Evolutionary conservation across 2,329 filamentous ascomycete genomes (phyloP).

Genomic region (Apiospora pterosperma): DNA sequence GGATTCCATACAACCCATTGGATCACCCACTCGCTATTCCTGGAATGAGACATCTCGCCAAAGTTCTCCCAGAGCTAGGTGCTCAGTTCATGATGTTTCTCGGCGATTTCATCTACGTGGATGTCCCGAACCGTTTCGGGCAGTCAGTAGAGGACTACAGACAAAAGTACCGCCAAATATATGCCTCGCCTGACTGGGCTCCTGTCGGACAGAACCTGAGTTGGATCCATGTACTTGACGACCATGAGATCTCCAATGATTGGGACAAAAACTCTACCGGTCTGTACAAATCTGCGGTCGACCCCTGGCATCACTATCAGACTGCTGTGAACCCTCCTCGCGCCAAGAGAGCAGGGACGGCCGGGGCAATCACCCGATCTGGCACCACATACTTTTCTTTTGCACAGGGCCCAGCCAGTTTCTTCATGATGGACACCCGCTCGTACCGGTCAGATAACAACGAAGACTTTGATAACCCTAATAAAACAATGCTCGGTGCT

Average conservation of each 20-base stretch:
- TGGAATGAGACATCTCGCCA: slow-evolving; percentile 73
- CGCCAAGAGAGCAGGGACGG: slow-evolving; percentile 47
- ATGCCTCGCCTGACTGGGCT: slow-evolving; percentile 89
- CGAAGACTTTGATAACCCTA: slow-evolving; percentile 53
- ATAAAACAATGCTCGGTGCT: slow-evolving; percentile 84
- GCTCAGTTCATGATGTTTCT: slow-evolving; percentile 80
- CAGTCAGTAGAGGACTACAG: slow-evolving; percentile 72
- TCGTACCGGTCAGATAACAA: slow-evolving; percentile 73
- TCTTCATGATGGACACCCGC: slow-evolving; percentile 92
- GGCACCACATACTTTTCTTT: slow-evolving; percentile 86
- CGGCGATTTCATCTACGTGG: slow-evolving; percentile 86
- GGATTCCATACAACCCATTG: slow-evolving; percentile 85
- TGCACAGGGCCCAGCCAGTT: slow-evolving; percentile 82
- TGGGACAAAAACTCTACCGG: slow-evolving; percentile 82
- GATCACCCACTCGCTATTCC: slow-evolving; percentile 79
- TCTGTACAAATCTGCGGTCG: slow-evolving; percentile 74
- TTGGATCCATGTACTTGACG: slow-evolving; percentile 96
- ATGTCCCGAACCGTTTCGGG: slow-evolving; percentile 80
- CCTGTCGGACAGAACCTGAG: slow-evolving; percentile 74
- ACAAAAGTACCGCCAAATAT: slow-evolving; percentile 91
- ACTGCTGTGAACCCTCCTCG: slow-evolving; percentile 76
- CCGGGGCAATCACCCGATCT: slow-evolving; percentile 28
- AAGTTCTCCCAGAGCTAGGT: slow-evolving; percentile 66
- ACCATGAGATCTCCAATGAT: slow-evolving; percentile 95
- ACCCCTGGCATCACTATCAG: slow-evolving; percentile 87